Evolutionary conservation across 192 early-diverging fungal species (phyloP).

Genomic region (Coemansia sp.): DNA sequence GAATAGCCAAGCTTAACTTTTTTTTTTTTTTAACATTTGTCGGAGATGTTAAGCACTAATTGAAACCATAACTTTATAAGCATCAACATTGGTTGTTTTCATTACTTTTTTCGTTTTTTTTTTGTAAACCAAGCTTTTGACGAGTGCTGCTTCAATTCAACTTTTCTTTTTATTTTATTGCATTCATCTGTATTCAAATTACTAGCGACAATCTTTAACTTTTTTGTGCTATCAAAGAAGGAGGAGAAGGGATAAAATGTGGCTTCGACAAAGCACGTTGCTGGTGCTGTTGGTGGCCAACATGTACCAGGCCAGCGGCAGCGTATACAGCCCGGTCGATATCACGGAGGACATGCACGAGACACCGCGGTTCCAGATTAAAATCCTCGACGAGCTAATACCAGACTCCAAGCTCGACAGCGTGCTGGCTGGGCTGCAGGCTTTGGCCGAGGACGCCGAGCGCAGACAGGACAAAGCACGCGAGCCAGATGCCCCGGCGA

Average conservation of each 20-base stretch:
- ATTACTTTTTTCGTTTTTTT: no score
- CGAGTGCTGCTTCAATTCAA: no score
- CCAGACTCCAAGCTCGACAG: conserved; percentile 20
- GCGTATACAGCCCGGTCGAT: conserved; percentile 16
- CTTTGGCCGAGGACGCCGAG: neutral
- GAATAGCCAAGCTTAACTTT: no score
- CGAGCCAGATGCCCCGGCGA: no score
- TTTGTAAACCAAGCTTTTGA: no score
- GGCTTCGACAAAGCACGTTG: neutral
- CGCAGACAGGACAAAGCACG: neutral
- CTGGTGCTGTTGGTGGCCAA: neutral
- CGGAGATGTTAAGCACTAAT: no score
- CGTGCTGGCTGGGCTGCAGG: conserved; percentile 4
- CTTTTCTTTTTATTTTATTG: neutral
- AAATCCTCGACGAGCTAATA: conserved; percentile 18
- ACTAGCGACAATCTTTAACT: no score
- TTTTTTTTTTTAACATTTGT: no score
- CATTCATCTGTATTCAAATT: no score
- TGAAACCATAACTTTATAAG: no score
- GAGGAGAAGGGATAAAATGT: neutral
- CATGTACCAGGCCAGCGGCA: neutral
- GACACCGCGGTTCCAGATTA: conserved; percentile 30
- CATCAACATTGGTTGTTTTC: no score
- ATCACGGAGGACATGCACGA: conserved; percentile 39
- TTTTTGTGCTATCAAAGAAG: no score